phyloP scores from a whole-genome alignment of 2,329 filamentous ascomycete genomes.

The Zymoseptoria passerinii region DNA sequence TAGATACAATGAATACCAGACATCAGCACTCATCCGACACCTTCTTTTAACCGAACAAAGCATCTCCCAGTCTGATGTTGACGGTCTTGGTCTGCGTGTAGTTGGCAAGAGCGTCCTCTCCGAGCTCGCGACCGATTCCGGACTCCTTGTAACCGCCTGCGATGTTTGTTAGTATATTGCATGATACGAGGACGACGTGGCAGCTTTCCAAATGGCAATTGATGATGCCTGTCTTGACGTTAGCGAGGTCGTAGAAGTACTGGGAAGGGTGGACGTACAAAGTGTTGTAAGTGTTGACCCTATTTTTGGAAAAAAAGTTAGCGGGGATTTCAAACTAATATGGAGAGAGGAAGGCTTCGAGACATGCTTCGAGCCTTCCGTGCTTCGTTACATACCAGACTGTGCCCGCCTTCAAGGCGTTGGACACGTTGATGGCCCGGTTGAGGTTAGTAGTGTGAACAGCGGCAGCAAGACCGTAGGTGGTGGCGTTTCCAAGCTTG shows the following conservation, averaged over 20 bases:
- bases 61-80: constrained; percentile 42
- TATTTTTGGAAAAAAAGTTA: neutral
- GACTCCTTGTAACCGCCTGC: constrained; percentile 39
- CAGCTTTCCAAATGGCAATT: constrained; percentile 44
- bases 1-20: constrained; percentile 6
- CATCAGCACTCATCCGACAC: neutral
- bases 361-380: neutral
- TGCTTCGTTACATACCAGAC: constrained; percentile 36
- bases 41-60: constrained; percentile 39
- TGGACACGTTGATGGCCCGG: constrained; percentile 68
- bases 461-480: constrained; percentile 68
- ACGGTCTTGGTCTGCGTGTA: constrained; percentile 35
- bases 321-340: no score
- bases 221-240: constrained; percentile 41
- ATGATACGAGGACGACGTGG: no score
- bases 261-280: constrained; percentile 30
- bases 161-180: no score
- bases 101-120: constrained; percentile 43
- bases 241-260: no score
- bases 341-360: no score
- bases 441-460: constrained; percentile 71
- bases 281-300: constrained; percentile 62
- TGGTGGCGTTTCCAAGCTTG: constrained; percentile 61
- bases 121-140: constrained; percentile 43
- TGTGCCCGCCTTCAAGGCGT: constrained; percentile 60